Conservation (phyloP, 306 rosid genomes). For the Pterocarpus macrocarpus region DNA sequence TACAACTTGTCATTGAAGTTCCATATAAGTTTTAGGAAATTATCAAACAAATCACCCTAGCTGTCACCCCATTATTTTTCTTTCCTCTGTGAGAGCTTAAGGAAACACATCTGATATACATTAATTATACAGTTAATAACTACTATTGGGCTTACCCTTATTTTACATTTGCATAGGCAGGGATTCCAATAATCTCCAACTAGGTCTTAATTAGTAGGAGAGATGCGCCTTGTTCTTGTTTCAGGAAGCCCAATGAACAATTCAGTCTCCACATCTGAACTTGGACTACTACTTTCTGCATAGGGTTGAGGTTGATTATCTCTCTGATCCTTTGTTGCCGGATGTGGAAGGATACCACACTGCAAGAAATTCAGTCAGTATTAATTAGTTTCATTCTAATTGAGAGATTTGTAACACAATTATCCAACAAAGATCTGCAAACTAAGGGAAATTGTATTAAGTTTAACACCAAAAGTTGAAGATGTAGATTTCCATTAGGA, state of each 20-base stretch:
- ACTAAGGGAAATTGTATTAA: neutral
- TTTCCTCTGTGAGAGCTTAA: conserved; percentile 30
- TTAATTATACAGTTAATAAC: conserved; percentile 21
- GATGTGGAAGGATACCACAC: conserved; percentile 43
- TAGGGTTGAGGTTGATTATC: conserved; percentile 32
- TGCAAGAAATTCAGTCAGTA: conserved; percentile 41
- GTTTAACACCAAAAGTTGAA: neutral
- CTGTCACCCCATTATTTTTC: conserved; percentile 24
- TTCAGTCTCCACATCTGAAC: conserved; percentile 85
- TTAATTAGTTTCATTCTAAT: no score
- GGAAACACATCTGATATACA: conserved; percentile 35
- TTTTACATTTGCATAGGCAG: conserved; percentile 27
- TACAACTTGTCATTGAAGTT: neutral
- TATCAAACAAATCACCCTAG: conserved; percentile 11
- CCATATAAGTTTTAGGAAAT: conserved; percentile 24
- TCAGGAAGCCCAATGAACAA: conserved; percentile 82
- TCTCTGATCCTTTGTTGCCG: conserved; percentile 33
- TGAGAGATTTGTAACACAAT: neutral
- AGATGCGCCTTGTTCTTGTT: conserved; percentile 52
- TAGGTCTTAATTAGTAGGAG: neutral
- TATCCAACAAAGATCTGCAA: neutral
- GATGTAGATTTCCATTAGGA: neutral
- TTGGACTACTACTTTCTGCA: conserved; percentile 57
- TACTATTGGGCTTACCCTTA: conserved; percentile 17
- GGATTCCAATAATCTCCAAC: conserved; percentile 2